A percentile compares a stretch with the other conserved stretches of the same genome.
These are phyloP conservation scores for Eucalyptus regnans DNA, from an alignment of 345 rosid genomes.

Conservation along the genomic window DNA sequence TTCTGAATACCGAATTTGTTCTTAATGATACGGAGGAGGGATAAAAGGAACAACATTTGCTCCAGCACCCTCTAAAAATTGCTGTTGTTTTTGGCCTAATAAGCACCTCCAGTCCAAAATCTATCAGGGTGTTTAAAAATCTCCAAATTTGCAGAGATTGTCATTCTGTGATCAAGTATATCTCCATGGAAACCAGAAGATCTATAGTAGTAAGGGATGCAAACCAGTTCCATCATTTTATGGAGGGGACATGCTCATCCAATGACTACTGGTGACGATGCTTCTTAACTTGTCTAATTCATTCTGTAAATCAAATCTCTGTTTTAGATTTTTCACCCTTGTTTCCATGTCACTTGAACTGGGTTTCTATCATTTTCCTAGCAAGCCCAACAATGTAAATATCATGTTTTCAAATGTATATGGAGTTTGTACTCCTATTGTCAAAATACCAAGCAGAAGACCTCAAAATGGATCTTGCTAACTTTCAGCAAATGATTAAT, in stretches of 20 bases:
- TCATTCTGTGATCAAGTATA: neutral
- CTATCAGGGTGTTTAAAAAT: neutral
- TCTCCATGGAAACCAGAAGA: neutral
- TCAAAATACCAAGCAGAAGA: neutral
- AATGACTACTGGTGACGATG: neutral
- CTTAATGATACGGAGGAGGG: neutral
- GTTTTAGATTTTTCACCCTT: neutral
- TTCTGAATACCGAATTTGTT: neutral
- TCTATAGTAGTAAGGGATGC: neutral
- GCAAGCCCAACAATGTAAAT: neutral
- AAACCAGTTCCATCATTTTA: neutral
- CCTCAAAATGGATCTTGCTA: neutral
- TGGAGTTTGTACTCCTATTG: rapidly evolving
- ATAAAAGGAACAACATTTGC: neutral
- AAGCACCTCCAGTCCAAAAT: neutral
- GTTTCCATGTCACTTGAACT: neutral
- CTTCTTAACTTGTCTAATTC: neutral
- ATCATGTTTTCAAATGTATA: neutral
- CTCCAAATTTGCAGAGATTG: neutral
- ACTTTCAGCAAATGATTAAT: neutral
- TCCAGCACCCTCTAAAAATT: neutral
- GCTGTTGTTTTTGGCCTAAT: neutral
- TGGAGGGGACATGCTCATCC: neutral
- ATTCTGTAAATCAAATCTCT: neutral
- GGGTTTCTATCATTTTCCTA: rapidly evolving